phyloP scores from a whole-genome alignment of 306 rosid genomes.

The Trichosanthes cucumerina region DNA sequence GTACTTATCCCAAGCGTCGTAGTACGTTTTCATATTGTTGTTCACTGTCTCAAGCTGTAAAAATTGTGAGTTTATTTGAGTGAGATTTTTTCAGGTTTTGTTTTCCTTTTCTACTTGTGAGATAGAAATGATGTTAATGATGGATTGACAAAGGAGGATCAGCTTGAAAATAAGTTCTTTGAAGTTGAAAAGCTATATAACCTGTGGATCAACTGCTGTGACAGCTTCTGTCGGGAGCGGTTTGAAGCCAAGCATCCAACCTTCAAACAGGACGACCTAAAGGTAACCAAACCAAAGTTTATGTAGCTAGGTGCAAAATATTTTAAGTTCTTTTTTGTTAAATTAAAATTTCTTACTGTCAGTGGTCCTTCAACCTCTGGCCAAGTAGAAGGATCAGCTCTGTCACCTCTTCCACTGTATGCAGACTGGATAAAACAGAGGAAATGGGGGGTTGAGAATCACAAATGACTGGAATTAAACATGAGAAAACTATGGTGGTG shows the following conservation, averaged over 20 bases:
- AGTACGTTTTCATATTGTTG: slow-evolving; percentile 66
- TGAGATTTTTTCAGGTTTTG: background rate
- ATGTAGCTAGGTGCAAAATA: background rate
- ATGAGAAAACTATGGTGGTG: background rate
- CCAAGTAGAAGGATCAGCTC: slow-evolving; percentile 78
- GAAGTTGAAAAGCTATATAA: slow-evolving; percentile 13
- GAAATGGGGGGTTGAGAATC: background rate
- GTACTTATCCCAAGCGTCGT: slow-evolving; percentile 87
- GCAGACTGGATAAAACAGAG: slow-evolving; percentile 51
- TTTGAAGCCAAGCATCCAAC: slow-evolving; percentile 98
- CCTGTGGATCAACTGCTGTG: slow-evolving; percentile 75
- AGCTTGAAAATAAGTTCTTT: slow-evolving; percentile 8
- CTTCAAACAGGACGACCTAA: slow-evolving; percentile 82
- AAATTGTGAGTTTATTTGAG: slow-evolving; percentile 8
- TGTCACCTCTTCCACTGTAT: slow-evolving; percentile 78
- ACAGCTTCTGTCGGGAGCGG: slow-evolving; percentile 63
- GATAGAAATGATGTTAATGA: background rate
- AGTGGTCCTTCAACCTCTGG: slow-evolving; percentile 85
- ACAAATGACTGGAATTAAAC: slow-evolving; percentile 11
- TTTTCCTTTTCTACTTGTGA: background rate
- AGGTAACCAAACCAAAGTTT: slow-evolving; percentile 10
- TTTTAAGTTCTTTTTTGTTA: background rate
- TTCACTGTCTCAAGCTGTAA: slow-evolving; percentile 65
- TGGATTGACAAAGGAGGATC: background rate
- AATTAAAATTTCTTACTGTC: slow-evolving; percentile 27